Base-by-base conservation (phyloP, 202 grass and related monocot genomes). In the Carex arenaria region DNA sequence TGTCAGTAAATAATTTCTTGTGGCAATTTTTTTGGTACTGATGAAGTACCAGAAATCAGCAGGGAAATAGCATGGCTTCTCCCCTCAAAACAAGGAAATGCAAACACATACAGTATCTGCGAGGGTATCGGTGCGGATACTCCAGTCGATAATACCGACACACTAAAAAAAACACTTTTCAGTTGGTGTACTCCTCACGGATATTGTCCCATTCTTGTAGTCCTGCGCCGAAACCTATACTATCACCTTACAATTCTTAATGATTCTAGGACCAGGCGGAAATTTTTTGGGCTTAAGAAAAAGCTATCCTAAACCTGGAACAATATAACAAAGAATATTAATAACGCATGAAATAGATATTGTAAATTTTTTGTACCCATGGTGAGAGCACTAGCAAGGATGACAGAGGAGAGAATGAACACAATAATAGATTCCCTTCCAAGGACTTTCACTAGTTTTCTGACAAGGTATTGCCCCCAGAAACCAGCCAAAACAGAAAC, bases 371-470 rank as follows among this genome's bases (percentile, higher is more conserved):
- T 1, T 22, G 31, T 94, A 99, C 96, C 93, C 96, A 99, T 96
- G 63, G 88, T 94, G 52, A 96, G 84, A 82, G 96, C 96, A 86
- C 96, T 96, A 14, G 91, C 89, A 19, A 99, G 92, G 82, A 99
- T 99, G 87, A 96, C 96, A 2, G 89, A 87, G 30, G 96, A 99
- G n/a, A 99, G 96, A 63, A 96, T 96, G 87, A 99, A 99, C 52
- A 99, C 84, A 64, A 99, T 96, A 52, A 99, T 32, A 0, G 97
- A 99, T 68, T 93, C 90, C 66, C 97, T 92, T 84, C 88, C 90
- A 7, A 99, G 88, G 65, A 91, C 45, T 15, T 87, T 91, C 20
- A 99, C 89, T 13, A 99, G 54, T 82, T 91, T 99, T 60, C 97
- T 86, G 28, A 96, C 97, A 36, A 99, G 57, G 78, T 53, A 96